phyloP scores from a whole-genome alignment of 306 rosid genomes.

The Nissolia schottii region DNA sequence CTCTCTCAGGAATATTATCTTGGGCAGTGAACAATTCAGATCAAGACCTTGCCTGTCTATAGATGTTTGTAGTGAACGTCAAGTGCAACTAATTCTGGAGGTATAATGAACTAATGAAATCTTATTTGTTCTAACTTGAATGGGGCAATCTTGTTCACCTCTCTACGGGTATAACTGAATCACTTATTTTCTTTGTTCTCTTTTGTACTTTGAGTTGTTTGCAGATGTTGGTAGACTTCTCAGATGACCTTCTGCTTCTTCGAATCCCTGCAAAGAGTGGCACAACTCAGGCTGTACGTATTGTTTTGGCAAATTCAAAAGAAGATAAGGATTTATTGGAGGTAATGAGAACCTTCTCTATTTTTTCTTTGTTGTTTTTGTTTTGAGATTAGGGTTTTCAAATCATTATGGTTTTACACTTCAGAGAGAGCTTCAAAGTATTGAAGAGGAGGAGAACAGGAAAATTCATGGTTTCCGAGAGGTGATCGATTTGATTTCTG shows the following conservation, averaged over 20 bases:
- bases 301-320: conserved; percentile 59
- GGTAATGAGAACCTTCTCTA: conserved; percentile 37
- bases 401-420: conserved; percentile 14
- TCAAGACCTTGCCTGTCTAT: conserved; percentile 66
- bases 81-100: conserved; percentile 71
- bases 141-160: conserved; percentile 1
- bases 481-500: conserved; percentile 96
- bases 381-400: background rate
- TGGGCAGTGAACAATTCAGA: conserved; percentile 52
- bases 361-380: background rate
- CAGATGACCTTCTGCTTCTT: conserved; percentile 67
- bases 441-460: conserved; percentile 64
- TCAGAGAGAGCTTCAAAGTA: conserved; percentile 57
- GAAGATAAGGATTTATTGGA: conserved; percentile 70
- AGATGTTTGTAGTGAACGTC: conserved; percentile 84
- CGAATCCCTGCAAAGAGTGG: conserved; percentile 54
- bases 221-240: conserved; percentile 60
- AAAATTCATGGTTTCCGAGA: conserved; percentile 83
- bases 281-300: conserved; percentile 48
- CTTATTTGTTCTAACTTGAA: conserved; percentile 15
- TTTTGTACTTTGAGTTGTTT: conserved; percentile 20
- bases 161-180: background rate
- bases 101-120: conserved; percentile 32
- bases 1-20: conserved; percentile 55
- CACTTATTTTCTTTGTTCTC: background rate